phyloP scores from a whole-genome alignment of 2,329 filamentous ascomycete species.

The Penicillium sp. region DNA sequence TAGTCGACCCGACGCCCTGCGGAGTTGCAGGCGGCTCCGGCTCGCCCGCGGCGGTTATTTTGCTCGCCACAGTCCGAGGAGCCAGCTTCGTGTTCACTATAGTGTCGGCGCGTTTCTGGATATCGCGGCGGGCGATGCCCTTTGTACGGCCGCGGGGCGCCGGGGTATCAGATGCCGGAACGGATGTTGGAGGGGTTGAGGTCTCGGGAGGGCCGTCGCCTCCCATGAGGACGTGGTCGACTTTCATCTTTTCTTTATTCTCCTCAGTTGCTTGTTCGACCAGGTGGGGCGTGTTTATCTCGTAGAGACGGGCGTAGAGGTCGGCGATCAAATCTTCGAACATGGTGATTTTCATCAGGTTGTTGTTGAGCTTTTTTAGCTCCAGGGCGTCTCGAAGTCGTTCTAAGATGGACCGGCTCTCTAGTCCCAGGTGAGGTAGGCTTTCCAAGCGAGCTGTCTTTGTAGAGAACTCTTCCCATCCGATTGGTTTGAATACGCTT shows the following conservation, averaged over 20 bases:
- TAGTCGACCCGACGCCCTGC: conserved; percentile 8
- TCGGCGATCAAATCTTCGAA: conserved; percentile 96
- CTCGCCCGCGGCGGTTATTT: conserved; percentile 22
- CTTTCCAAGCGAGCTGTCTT: conserved; percentile 59
- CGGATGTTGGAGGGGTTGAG: conserved; percentile 29
- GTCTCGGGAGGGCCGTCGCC: conserved; percentile 30
- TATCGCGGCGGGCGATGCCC: conserved; percentile 58
- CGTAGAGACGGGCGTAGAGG: conserved; percentile 65
- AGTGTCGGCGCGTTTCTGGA: conserved; percentile 58
- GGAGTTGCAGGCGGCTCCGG: conserved; percentile 15
- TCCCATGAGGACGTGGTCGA: conserved; percentile 46
- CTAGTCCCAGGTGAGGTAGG: conserved; percentile 53
- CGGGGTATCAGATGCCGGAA: conserved; percentile 33
- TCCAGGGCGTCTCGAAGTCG: conserved; percentile 65
- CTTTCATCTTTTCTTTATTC: conserved; percentile 46
- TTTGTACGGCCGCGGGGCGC: conserved; percentile 47
- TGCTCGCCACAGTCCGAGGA: conserved; percentile 26
- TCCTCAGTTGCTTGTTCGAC: conserved; percentile 43
- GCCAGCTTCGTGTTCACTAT: conserved; percentile 45
- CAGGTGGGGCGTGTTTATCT: conserved; percentile 37
- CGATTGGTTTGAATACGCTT: conserved; percentile 60
- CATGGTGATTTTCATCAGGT: conserved; percentile 76
- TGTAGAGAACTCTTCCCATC: conserved; percentile 62
- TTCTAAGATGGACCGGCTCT: conserved; percentile 52
- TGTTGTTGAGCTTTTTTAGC: conserved; percentile 76